These are phyloP conservation scores for Thelonectria olida DNA, from an alignment of 2,329 filamentous ascomycete genomes.

Conservation along the genomic window DNA sequence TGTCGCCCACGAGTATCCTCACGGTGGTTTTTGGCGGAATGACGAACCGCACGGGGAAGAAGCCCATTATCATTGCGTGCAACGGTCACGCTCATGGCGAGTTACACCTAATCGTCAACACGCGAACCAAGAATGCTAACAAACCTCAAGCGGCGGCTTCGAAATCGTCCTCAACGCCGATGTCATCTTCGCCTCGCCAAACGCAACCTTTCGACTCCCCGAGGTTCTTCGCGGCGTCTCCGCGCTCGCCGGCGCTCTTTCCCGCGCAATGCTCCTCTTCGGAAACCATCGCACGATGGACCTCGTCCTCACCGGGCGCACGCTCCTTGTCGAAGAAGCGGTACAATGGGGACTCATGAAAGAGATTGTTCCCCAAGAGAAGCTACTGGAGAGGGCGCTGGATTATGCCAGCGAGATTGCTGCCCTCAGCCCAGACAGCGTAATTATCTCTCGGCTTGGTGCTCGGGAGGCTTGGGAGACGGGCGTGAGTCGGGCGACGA, in stretches of 20 bases:
- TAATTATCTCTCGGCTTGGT: slow-evolving; percentile 44
- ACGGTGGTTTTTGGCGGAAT: slow-evolving; percentile 47
- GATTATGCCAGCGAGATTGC: slow-evolving; percentile 45
- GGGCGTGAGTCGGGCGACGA: slow-evolving; percentile 44
- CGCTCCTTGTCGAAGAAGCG: slow-evolving; percentile 40
- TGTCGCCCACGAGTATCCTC: slow-evolving; percentile 33
- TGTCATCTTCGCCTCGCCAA: slow-evolving; percentile 62
- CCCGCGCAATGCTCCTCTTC: slow-evolving; percentile 52
- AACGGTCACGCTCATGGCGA: slow-evolving; percentile 45
- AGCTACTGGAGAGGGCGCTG: slow-evolving; percentile 40
- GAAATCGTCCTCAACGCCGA: slow-evolving; percentile 57
- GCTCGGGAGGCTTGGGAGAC: slow-evolving; percentile 48
- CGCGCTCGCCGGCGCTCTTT: slow-evolving; percentile 65
- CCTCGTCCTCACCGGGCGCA: slow-evolving; percentile 42
- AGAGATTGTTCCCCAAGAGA: slow-evolving; percentile 43
- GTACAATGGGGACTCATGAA: slow-evolving; percentile 43
- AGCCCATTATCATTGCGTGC: slow-evolving; percentile 44
- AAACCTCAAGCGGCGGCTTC: slow-evolving; percentile 41
- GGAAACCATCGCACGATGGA: slow-evolving; percentile 47
- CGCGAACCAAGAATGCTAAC: not conserved
- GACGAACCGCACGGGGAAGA: slow-evolving; percentile 46
- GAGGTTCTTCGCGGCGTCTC: slow-evolving; percentile 68
- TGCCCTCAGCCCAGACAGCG: slow-evolving; percentile 44
- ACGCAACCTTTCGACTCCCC: slow-evolving; percentile 63
- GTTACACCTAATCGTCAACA: slow-evolving; percentile 1